phyloP scores from a whole-genome alignment of 1,139 yeast species.

The Meyerozyma guilliermondii region DNA sequence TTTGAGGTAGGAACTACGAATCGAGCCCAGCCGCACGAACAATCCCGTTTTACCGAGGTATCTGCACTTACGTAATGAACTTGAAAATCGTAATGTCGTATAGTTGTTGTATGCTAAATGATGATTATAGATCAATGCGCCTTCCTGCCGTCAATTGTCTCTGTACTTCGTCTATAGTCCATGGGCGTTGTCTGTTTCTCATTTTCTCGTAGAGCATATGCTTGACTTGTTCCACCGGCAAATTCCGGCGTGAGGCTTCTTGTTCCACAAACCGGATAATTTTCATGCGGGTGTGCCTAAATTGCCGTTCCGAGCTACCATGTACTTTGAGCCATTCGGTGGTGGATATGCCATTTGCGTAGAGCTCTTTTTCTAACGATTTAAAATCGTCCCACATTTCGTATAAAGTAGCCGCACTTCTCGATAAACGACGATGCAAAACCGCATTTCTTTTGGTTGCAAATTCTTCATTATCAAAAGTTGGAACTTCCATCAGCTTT shows the following conservation, averaged over 20 bases:
- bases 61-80: not conserved
- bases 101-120: not conserved
- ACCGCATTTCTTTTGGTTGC: conserved; percentile 16
- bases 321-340: conserved; percentile 35
- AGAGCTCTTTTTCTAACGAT: conserved; percentile 23
- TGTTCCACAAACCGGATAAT: conserved; percentile 31
- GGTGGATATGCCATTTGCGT: conserved; percentile 23
- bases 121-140: conserved; percentile 17
- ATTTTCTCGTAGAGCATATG: conserved; percentile 28
- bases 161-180: conserved; percentile 38
- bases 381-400: conserved; percentile 41
- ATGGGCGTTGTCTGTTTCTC: conserved; percentile 29
- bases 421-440: conserved; percentile 22
- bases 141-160: conserved; percentile 32
- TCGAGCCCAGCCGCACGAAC: not conserved
- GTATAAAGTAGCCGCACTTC: conserved; percentile 29
- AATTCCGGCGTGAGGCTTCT: conserved; percentile 22
- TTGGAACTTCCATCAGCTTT: not conserved
- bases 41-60: not conserved
- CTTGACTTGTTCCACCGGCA: conserved; percentile 22
- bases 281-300: conserved; percentile 30
- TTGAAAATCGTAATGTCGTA: not conserved
- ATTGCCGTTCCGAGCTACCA: conserved; percentile 31
- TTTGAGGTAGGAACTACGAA: not conserved
- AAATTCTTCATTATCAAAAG: not conserved